A percentile compares a stretch with the other conserved stretches of the same genome.
Evolutionary conservation across 306 rosid genomes (phyloP).

Genomic region (Fragaria ananassa): DNA sequence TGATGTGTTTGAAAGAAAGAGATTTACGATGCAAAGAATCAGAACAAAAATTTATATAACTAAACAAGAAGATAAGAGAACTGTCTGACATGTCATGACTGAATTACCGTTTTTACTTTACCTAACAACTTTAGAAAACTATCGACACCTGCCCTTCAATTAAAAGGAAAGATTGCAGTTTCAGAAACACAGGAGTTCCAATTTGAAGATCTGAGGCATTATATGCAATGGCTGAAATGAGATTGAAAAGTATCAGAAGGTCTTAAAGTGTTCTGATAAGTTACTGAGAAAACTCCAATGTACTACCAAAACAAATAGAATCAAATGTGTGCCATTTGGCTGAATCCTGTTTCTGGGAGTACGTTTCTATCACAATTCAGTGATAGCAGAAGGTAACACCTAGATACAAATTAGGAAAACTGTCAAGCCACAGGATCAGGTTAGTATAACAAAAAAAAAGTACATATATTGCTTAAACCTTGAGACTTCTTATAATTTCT

Average conservation of each 20-base stretch:
- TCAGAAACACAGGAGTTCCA: background rate
- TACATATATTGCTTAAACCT: constrained; percentile 5
- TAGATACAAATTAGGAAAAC: constrained; percentile 20
- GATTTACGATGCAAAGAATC: background rate
- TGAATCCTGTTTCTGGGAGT: background rate
- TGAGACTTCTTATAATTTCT: constrained; percentile 15
- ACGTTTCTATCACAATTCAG: constrained; percentile 13
- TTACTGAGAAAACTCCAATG: background rate
- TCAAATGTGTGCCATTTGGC: background rate
- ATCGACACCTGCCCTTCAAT: background rate
- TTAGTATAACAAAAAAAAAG: constrained; percentile 8
- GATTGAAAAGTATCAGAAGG: background rate
- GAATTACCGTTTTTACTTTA: background rate
- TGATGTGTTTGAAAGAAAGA: background rate
- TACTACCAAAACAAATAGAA: background rate
- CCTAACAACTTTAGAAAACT: background rate
- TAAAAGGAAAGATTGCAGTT: background rate
- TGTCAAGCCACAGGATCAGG: constrained; percentile 11
- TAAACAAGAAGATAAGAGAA: background rate
- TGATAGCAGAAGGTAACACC: constrained; percentile 4
- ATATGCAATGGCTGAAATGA: background rate
- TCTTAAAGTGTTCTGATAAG: background rate
- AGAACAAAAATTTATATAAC: background rate
- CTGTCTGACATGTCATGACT: background rate
- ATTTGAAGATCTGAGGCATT: constrained; percentile 1